Evolutionary conservation across 306 rosid species (phyloP).

Genomic region (Inga laurina): DNA sequence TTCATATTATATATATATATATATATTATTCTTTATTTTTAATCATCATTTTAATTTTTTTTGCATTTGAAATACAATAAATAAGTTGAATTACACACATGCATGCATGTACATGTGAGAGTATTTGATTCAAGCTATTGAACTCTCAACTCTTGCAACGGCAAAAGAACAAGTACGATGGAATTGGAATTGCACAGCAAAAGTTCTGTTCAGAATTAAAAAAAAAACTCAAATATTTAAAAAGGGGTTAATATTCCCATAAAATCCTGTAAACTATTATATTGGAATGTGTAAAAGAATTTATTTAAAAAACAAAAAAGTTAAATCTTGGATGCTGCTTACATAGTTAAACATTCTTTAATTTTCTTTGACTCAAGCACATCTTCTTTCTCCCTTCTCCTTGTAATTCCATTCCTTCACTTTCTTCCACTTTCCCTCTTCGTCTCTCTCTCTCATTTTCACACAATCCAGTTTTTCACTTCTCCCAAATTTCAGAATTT

Average conservation of each 20-base stretch:
- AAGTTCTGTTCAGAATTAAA: not conserved
- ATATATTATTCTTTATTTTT: no score
- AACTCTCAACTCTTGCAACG: not conserved
- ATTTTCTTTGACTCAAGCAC: constrained; percentile 47
- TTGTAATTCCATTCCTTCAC: constrained; percentile 49
- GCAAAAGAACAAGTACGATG: not conserved
- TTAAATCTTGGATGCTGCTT: constrained; percentile 20
- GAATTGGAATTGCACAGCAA: not conserved
- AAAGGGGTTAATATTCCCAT: not conserved
- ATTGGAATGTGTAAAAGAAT: constrained; percentile 26
- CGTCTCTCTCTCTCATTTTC: not conserved
- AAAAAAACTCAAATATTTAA: not conserved
- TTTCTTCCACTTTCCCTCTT: constrained; percentile 23
- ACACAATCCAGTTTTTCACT: constrained; percentile 29
- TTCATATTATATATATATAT: not conserved
- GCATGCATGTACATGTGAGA: no score
- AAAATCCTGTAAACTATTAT: constrained; percentile 2
- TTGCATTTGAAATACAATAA: no score
- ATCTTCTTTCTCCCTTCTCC: constrained; percentile 11
- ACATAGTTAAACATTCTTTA: constrained; percentile 42
- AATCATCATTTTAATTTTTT: no score
- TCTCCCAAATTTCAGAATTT: not conserved
- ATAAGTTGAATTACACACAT: not conserved
- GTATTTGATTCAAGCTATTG: not conserved
- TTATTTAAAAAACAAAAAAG: constrained; percentile 6